These are phyloP conservation scores for Paecilomyces sp. DNA, from an alignment of 2,329 filamentous ascomycete species.

Conservation along the genomic window DNA sequence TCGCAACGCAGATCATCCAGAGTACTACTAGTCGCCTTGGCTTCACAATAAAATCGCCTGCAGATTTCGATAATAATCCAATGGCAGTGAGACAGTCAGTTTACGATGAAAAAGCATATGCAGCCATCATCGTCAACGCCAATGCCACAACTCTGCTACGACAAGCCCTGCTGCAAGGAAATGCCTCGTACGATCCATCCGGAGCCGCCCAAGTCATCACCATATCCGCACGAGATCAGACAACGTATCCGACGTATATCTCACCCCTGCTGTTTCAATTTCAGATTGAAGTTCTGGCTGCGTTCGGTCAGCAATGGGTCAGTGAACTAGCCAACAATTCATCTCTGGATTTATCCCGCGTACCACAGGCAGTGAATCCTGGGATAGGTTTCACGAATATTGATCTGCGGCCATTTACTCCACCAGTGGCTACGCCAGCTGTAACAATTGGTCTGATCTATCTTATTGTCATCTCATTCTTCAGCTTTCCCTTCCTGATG, in stretches of 20 bases:
- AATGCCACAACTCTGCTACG: constrained; percentile 55
- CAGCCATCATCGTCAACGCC: constrained; percentile 55
- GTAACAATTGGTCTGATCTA: constrained; percentile 60
- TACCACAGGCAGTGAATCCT: constrained; percentile 49
- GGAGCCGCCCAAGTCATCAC: constrained; percentile 53
- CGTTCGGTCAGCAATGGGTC: constrained; percentile 42
- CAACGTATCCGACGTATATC: constrained; percentile 48
- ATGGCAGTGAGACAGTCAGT: constrained; percentile 51
- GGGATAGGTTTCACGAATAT: constrained; percentile 49
- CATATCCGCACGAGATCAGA: constrained; percentile 50
- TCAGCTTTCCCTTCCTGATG: constrained; percentile 58
- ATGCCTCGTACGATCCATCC: constrained; percentile 53
- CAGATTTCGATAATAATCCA: constrained; percentile 50
- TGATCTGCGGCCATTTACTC: constrained; percentile 55
- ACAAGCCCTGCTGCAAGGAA: constrained; percentile 47
- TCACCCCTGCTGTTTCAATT: constrained; percentile 44
- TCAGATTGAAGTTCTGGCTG: constrained; percentile 38
- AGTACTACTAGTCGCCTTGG: constrained; percentile 40
- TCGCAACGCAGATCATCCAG: constrained; percentile 38
- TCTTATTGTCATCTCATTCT: constrained; percentile 61
- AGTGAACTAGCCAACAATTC: constrained; percentile 22
- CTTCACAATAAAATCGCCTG: constrained; percentile 42
- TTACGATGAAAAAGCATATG: constrained; percentile 54
- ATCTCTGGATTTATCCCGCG: constrained; percentile 36
- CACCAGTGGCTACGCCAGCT: constrained; percentile 48